Conservation (phyloP, 2,329 filamentous ascomycete species). For the Curvularia spicifera region DNA sequence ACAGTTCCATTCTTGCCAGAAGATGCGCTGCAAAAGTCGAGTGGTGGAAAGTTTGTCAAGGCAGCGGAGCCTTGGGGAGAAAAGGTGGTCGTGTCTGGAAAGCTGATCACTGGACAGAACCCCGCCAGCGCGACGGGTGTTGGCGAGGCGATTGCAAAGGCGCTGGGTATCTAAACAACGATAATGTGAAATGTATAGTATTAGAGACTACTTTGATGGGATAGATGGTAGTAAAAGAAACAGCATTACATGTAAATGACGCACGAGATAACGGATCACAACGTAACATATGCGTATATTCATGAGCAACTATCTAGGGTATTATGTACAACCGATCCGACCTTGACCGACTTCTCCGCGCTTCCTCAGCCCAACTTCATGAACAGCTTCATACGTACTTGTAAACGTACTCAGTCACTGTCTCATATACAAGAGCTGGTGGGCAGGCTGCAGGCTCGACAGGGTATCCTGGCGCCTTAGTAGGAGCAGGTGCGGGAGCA, state of each 20-base stretch:
- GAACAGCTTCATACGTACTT: not conserved
- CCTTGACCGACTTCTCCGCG: not conserved
- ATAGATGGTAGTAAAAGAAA: not conserved
- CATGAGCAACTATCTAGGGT: not conserved
- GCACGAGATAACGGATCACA: no score
- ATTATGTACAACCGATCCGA: conserved; percentile 3
- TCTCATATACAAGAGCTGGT: conserved; percentile 9
- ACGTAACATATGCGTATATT: not conserved
- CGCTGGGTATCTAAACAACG: conserved; percentile 29
- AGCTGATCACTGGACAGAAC: conserved; percentile 59
- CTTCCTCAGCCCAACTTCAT: not conserved
- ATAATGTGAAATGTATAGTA: not conserved
- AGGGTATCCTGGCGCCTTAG: conserved; percentile 8
- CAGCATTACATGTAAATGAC: not conserved
- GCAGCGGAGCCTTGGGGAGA: conserved; percentile 56
- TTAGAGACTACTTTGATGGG: not conserved
- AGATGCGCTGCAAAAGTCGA: conserved; percentile 58
- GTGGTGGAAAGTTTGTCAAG: conserved; percentile 64
- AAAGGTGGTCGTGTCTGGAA: conserved; percentile 52
- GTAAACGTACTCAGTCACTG: conserved; percentile 1
- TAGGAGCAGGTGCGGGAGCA: conserved; percentile 3
- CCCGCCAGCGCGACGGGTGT: conserved; percentile 53
- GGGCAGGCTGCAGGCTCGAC: conserved; percentile 3
- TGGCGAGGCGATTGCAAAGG: conserved; percentile 54
- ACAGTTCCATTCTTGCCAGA: conserved; percentile 68